Base-by-base conservation (phyloP, 2,329 filamentous ascomycete species). In the Trichoderma guizhouense region DNA sequence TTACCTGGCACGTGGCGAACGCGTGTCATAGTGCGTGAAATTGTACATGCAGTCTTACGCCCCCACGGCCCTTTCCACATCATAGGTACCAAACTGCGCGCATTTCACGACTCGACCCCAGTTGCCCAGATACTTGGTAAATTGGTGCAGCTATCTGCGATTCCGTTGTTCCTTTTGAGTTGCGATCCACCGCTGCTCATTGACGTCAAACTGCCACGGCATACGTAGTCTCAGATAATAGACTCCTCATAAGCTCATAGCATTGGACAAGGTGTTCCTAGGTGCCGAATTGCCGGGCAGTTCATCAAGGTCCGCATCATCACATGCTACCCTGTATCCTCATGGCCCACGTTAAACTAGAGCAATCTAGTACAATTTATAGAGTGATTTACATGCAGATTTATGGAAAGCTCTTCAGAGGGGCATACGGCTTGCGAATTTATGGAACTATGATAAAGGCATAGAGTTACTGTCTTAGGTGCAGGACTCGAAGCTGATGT, bases 291-390 rank as follows among this genome's bases (percentile, higher is more conserved):
- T 39, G 15, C 36, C 15, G 36, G 8, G 18, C 15, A 18, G 36
- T 0, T 39, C 36, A 39, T 39, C 36, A 3, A 18, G 39, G 39
- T 43, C 15, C 39, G 15, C 15, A 43, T 43, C 39, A 18, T 1
- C 18, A 43, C 15, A 43, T 2, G 39, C 39, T 43, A 43, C 39
- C 39, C 39, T 43, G 39, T 43, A 43, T 1, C 1, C 15, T n/a
- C 2, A n/a, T 9, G 3, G 5, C 9, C 2, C 0, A 18, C 36
- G 36, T n/a, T 5, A 43, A 43, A 43, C 0, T n/a, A 0, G 7
- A 43, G 9, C 7, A 43, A 43, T 43, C 15, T 43, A 3, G 15
- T 43, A n/a, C 39, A n/a, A n/a, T 18, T 5, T n/a, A 9, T 43
- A 5, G 15, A 43, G 39, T n/a, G 7, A n/a, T n/a, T 5, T n/a